Base-by-base conservation (phyloP, 805 yeast species). In the Millerozyma acaciae region DNA sequence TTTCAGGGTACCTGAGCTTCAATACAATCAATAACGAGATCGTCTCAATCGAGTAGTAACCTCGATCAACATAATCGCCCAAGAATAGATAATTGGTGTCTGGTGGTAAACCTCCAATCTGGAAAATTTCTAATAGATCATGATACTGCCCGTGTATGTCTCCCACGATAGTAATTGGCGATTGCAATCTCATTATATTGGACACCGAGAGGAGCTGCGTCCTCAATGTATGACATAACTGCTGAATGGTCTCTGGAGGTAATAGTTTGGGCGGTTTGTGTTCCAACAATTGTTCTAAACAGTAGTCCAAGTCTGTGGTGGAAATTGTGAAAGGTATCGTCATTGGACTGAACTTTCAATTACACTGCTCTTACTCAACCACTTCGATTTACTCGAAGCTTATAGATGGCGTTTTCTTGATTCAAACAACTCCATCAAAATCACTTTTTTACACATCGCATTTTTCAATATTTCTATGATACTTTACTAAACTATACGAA, bases 131-230 rank as follows among this genome's bases (percentile, higher is more conserved):
- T 19, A 93, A 59, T 34, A 93, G 65, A 55, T 93, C 98, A 55
- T 89, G 94, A 52, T 85, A 93, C 59, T 93, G 98, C 6, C 97
- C 98, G 50, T 93, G 98, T 28, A 93, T 90, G 53, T 93, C 98
- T 2, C 98, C 98, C 4, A 93, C 97, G 6, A 93, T 86, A 0
- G 97, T 87, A 8, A 93, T 86, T 1, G 98, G 98, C 2, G 94
- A 76, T 21, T 68, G 66, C 6, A 93, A 68, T 27, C 86, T 83
- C 31, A 90, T 86, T 22, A 93, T 94, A 52, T 93, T 93, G 39
- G 95, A 82, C 45, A 86, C 95, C 24, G 70, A 63, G 13, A 89
- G 69, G 31, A 93, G 68, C 39, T 84, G 75, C 36, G 88, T 93
- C 57, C 89, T 93, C 44, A 89, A 66, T 45, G 83, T 84, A 52